Evolutionary conservation across 805 yeast species (phyloP).

Genomic region (Jamesozyma hellenica): DNA sequence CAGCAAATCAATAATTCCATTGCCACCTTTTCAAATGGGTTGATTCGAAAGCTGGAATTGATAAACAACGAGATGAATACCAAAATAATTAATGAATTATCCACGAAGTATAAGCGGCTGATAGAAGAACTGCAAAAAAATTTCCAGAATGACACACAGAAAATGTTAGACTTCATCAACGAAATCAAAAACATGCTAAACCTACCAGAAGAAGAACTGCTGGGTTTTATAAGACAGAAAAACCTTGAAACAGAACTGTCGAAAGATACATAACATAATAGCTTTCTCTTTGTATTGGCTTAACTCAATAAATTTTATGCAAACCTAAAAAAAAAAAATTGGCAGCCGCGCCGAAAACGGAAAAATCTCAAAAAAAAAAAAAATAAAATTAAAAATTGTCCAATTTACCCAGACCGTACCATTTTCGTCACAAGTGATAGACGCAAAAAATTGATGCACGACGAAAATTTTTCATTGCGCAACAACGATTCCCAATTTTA

Average conservation of each 20-base stretch:
- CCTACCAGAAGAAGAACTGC: slow-evolving; percentile 29
- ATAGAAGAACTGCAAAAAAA: slow-evolving; percentile 27
- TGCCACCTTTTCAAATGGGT: slow-evolving; percentile 27
- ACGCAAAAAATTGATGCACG: slow-evolving; percentile 2
- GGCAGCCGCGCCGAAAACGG: too few species aligned
- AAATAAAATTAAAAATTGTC: too few species aligned
- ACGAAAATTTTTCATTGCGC: too few species aligned
- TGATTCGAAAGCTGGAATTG: slow-evolving; percentile 28
- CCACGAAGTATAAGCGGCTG: slow-evolving; percentile 28
- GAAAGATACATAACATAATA: too few species aligned
- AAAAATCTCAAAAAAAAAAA: too few species aligned
- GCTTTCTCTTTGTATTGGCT: too few species aligned
- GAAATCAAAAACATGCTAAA: slow-evolving; percentile 30
- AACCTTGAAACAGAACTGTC: slow-evolving; percentile 13
- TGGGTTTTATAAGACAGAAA: slow-evolving; percentile 1
- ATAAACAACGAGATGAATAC: slow-evolving; percentile 32
- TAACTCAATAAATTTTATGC: neutral
- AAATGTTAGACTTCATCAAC: slow-evolving; percentile 28
- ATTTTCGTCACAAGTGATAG: slow-evolving; percentile 2
- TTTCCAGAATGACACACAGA: slow-evolving; percentile 31
- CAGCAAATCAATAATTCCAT: slow-evolving; percentile 31
- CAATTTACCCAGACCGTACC: neutral
- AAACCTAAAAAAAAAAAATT: too few species aligned
- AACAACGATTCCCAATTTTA: too few species aligned
- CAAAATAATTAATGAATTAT: slow-evolving; percentile 27